Conservation (phyloP, 371 early-diverging fungal species). For the Lichtheimia ornata region DNA sequence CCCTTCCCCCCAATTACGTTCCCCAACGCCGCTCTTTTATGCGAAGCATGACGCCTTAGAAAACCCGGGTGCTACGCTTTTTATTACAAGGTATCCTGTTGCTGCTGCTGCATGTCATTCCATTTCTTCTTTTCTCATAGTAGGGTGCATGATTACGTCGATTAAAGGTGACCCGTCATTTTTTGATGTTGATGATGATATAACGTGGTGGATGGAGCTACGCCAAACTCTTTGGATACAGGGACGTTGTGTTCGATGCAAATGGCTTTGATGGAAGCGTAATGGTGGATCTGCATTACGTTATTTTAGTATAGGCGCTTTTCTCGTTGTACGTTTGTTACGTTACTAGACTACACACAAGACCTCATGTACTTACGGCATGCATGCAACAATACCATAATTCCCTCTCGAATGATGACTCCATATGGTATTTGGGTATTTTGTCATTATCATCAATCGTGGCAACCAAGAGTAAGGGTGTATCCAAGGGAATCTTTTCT, state of each 20-base stretch:
- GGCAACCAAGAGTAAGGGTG: conserved; percentile 27
- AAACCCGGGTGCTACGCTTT: no score
- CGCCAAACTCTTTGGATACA: conserved; percentile 44
- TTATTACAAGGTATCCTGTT: no score
- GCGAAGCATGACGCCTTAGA: no score
- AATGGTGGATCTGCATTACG: conserved; percentile 47
- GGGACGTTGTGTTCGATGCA: conserved; percentile 50
- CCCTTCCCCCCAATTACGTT: no score
- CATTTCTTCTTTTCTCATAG: no score
- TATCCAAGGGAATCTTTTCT: conserved; percentile 14
- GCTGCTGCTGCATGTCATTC: no score
- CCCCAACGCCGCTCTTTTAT: no score
- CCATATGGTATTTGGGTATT: conserved; percentile 22
- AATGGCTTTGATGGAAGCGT: conserved; percentile 56
- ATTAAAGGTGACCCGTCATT: background rate
- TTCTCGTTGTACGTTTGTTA: no score
- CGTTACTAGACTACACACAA: no score
- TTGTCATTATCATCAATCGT: conserved; percentile 41
- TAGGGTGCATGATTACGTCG: no score
- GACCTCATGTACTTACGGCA: conserved; percentile 33
- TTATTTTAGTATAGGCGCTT: no score
- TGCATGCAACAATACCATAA: conserved; percentile 68
- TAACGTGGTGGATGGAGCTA: conserved; percentile 54
- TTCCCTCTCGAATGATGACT: conserved; percentile 59
- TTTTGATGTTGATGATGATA: conserved; percentile 13